phyloP scores from a whole-genome alignment of 2,329 filamentous ascomycete species.

The Neonectria ditissima region DNA sequence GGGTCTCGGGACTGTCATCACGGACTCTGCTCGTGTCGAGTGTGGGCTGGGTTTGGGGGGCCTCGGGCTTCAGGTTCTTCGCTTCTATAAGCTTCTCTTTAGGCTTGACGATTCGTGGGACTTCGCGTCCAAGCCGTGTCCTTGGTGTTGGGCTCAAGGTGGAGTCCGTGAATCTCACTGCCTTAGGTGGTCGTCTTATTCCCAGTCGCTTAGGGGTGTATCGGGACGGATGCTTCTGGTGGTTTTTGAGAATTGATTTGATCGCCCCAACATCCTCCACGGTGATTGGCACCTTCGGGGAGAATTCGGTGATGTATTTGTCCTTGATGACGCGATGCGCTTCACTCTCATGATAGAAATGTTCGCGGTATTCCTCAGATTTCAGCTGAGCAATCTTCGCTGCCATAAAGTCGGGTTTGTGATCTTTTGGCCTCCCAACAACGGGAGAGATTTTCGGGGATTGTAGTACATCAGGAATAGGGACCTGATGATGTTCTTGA shows the following conservation, averaged over 20 bases:
- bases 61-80: constrained; percentile 3
- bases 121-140: constrained; percentile 43
- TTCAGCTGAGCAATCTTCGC: constrained; percentile 31
- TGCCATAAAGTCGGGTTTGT: constrained; percentile 31
- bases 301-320: constrained; percentile 38
- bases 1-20: background rate
- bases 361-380: constrained; percentile 32
- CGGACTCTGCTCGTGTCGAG: background rate
- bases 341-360: constrained; percentile 38
- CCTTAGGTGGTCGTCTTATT: constrained; percentile 41
- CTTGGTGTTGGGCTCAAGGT: constrained; percentile 44
- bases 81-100: background rate
- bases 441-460: constrained; percentile 14
- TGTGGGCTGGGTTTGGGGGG: background rate
- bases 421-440: constrained; percentile 25
- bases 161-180: constrained; percentile 47
- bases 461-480: background rate
- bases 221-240: constrained; percentile 33
- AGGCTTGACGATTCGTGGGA: constrained; percentile 32
- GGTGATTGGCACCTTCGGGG: constrained; percentile 35
- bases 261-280: constrained; percentile 35
- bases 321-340: constrained; percentile 35
- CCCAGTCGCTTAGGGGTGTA: constrained; percentile 43
- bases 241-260: constrained; percentile 47
- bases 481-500: background rate